phyloP scores from a whole-genome alignment of 108 stramenopile species.

The Bacterosira constricta region DNA sequence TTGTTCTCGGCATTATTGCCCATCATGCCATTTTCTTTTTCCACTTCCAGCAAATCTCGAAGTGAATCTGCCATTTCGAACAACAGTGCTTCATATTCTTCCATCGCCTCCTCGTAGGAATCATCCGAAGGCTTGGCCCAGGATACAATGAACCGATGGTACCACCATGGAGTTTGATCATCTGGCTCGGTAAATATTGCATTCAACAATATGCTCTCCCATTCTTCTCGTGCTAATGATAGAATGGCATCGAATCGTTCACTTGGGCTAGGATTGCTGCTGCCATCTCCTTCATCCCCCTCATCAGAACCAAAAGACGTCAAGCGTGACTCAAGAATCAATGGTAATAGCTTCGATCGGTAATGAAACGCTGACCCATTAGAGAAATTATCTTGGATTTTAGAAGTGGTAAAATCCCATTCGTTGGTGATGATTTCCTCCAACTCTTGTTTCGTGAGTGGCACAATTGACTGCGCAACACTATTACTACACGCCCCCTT shows the following conservation, averaged over 20 bases:
- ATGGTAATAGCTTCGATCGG: conserved; percentile 80
- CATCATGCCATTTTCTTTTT: conserved; percentile 56
- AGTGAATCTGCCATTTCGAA: conserved; percentile 47
- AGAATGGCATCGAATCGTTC: conserved; percentile 4
- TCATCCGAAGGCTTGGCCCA: conserved; percentile 27
- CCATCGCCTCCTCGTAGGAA: conserved; percentile 10
- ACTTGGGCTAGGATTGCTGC: neutral
- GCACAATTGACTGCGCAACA: neutral
- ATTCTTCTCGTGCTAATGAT: conserved; percentile 52
- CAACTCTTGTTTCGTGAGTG: conserved; percentile 21
- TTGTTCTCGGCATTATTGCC: conserved; percentile 12
- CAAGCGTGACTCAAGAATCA: conserved; percentile 37
- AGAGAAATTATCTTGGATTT: conserved; percentile 93
- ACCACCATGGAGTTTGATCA: conserved; percentile 98
- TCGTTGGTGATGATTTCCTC: conserved; percentile 57
- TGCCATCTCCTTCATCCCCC: neutral
- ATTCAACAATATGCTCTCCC: conserved; percentile 62
- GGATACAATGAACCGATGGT: conserved; percentile 77
- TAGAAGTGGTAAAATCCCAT: conserved; percentile 89
- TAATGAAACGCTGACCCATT: conserved; percentile 99
- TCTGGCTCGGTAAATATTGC: conserved; percentile 98
- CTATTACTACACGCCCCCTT: neutral
- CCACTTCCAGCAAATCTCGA: conserved; percentile 49
- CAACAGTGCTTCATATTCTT: conserved; percentile 34
- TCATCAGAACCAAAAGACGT: conserved; percentile 1